Evolutionary conservation across 2,329 filamentous ascomycete species (phyloP).

Genomic region (Beauveria medogensis): DNA sequence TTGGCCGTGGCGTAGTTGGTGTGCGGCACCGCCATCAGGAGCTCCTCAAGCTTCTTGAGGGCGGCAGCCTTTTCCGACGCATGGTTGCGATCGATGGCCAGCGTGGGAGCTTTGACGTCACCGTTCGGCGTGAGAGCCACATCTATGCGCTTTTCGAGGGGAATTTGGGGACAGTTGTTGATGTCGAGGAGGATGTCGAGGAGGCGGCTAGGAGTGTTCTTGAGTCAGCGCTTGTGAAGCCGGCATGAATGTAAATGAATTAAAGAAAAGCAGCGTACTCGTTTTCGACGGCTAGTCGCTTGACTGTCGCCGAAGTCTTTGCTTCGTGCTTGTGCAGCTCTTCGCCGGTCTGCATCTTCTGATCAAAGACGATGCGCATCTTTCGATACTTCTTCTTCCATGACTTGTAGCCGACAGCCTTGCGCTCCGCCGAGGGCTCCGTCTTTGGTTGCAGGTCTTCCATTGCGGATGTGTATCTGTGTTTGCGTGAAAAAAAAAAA

Average conservation of each 20-base stretch:
- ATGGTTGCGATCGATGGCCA: conserved; percentile 25
- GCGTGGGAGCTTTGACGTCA: conserved; percentile 26
- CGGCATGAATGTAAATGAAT: no score
- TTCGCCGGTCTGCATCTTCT: conserved; percentile 73
- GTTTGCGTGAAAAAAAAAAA: not conserved
- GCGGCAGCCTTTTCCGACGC: conserved; percentile 33
- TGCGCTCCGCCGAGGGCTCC: conserved; percentile 31
- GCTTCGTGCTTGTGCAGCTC: conserved; percentile 74
- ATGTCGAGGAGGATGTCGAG: conserved; percentile 84
- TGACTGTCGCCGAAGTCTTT: conserved; percentile 70
- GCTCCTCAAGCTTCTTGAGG: conserved; percentile 40
- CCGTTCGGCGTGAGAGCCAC: conserved; percentile 44
- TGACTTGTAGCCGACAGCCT: conserved; percentile 50
- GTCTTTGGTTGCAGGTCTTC: conserved; percentile 31
- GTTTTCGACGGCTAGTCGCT: conserved; percentile 80
- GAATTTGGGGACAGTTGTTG: conserved; percentile 75
- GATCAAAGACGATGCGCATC: conserved; percentile 73
- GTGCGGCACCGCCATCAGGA: conserved; percentile 47
- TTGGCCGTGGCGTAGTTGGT: conserved; percentile 44
- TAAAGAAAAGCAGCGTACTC: conserved; percentile 52
- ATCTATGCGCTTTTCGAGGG: conserved; percentile 66
- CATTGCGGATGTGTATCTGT: conserved; percentile 18
- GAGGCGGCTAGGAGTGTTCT: conserved; percentile 54
- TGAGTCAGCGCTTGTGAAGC: conserved; percentile 14
- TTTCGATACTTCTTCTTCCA: conserved; percentile 95